Evolutionary conservation across 805 yeast genomes (phyloP), one percentile per base, ranked within the genome.

Genomic region (Isabelozyma rhagii): DNA sequence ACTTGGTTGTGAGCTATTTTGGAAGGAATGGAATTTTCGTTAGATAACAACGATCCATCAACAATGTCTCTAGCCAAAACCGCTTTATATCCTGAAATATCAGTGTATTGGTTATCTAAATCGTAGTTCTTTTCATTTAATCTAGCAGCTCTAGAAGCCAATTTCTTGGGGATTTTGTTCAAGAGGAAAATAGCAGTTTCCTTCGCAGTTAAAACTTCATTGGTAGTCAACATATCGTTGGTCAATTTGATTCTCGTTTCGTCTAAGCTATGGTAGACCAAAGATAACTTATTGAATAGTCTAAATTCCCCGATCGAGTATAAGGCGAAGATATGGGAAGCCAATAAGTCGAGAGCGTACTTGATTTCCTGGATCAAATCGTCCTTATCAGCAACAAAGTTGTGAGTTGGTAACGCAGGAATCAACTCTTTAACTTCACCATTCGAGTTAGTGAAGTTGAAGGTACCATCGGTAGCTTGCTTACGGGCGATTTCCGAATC

Each of bases 301-400:
- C 77, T 69, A 55, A 83, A 84, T 60, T 87, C 89, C 41, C 88
- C 87, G 55, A 81, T 79, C 0, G 92, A 81, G 66, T 87, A 87
- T 58, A 86, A 72, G 0, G 89, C 81, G 65, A 79, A 87, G 45
- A 86, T 79, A 56, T 86, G 88, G 8, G 86, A 76, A 11, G 82
- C 74, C 47, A 87, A 67, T 43, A 83, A 76, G 17, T 79, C 74
- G 53, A 86, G 65, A 1, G 85, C 78, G 11, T 84, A 78, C 10
- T 72, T 75, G 49, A 85, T 74, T 62, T 87, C 93, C 41, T 77
- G 81, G 7, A 76, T 59, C 48, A 84, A 62, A 41, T 64, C 64
- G 25, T 46, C 44, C 9, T 52, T 49, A 3, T 14, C 21, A 36
- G 29, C 59, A 47, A 75, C 71, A 41, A 75, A 64, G 46, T 75